A percentile compares a stretch with the other conserved stretches of the same genome.
These are phyloP conservation scores for Phellopilus nigrolimitatus DNA, from an alignment of 1,284 basidiomycete species.

Conservation along the genomic window DNA sequence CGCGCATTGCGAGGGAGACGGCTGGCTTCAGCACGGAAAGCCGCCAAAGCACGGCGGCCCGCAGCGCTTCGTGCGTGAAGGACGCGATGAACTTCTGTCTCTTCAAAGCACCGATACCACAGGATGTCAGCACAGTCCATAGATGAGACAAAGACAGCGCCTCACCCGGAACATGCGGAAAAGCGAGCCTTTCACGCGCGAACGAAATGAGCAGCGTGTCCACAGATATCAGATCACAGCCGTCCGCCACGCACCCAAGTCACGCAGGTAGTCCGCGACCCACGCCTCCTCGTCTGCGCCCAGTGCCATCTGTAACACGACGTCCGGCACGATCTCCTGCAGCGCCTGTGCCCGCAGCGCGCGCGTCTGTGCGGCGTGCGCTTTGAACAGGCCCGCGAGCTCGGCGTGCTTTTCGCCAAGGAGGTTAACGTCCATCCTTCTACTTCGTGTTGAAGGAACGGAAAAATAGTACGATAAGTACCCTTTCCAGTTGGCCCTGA, in stretches of 20 bases:
- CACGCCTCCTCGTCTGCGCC: conserved; percentile 41
- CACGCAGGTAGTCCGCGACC: conserved; percentile 56
- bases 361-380: neutral
- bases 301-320: conserved; percentile 52
- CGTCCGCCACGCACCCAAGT: conserved; percentile 44
- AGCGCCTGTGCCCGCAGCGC: conserved; percentile 30
- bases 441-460: too few relatives aligned
- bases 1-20: conserved; percentile 13
- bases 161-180: conserved; percentile 64
- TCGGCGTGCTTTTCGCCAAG: conserved; percentile 3
- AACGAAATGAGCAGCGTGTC: neutral
- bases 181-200: conserved; percentile 36
- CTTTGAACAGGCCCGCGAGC: conserved; percentile 7
- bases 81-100: conserved; percentile 62
- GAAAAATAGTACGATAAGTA: too few relatives aligned
- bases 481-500: too few relatives aligned
- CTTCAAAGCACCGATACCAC: conserved; percentile 33
- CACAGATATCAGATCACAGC: neutral
- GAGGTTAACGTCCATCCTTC: too few relatives aligned
- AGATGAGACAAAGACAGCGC: conserved; percentile 15
- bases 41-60: conserved; percentile 55
- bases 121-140: conserved; percentile 17
- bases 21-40: conserved; percentile 42
- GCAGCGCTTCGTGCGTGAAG: conserved; percentile 57
- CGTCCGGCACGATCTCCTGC: conserved; percentile 52